Percentiles rank a stretch among this genome's conserved stretches.
Conservation (phyloP, 108 stramenopile genomes). For the Pseudonitzschia delicatissima region DNA sequence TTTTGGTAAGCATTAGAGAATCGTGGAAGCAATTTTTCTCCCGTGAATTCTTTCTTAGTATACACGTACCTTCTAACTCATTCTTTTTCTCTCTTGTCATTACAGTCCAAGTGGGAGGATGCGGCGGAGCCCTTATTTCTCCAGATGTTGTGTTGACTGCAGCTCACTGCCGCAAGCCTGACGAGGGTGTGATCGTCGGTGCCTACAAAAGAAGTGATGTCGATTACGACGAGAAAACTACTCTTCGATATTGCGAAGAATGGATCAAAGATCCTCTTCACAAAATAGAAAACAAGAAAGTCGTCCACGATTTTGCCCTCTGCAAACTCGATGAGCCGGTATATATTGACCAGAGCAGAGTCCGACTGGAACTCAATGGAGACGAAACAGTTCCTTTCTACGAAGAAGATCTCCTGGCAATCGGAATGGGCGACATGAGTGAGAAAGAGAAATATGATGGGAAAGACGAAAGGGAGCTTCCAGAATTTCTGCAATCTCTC, state of each 20-base stretch:
- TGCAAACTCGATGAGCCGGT: not conserved
- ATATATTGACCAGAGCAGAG: not conserved
- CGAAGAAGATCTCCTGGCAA: not conserved
- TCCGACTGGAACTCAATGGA: not conserved
- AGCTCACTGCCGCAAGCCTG: not conserved
- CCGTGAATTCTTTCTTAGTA: too few relatives aligned
- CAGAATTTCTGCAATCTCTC: not conserved
- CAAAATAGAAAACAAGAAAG: not conserved
- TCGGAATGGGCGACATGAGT: not conserved
- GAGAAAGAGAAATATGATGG: not conserved
- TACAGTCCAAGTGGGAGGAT: not conserved
- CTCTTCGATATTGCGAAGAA: not conserved
- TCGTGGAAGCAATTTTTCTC: too few relatives aligned
- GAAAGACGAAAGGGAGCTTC: not conserved
- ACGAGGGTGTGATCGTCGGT: not conserved
- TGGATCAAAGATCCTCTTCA: not conserved
- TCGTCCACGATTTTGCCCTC: conserved; percentile 1
- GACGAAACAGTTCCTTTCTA: not conserved
- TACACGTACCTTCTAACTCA: too few relatives aligned
- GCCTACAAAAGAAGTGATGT: not conserved
- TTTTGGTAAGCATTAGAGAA: too few relatives aligned
- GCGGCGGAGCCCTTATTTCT: not conserved
- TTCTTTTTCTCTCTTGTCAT: too few relatives aligned
- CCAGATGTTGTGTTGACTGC: not conserved
- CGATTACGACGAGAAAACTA: not conserved